phyloP scores from a whole-genome alignment of 139 green algal species.

The Picochlorum sp. region DNA sequence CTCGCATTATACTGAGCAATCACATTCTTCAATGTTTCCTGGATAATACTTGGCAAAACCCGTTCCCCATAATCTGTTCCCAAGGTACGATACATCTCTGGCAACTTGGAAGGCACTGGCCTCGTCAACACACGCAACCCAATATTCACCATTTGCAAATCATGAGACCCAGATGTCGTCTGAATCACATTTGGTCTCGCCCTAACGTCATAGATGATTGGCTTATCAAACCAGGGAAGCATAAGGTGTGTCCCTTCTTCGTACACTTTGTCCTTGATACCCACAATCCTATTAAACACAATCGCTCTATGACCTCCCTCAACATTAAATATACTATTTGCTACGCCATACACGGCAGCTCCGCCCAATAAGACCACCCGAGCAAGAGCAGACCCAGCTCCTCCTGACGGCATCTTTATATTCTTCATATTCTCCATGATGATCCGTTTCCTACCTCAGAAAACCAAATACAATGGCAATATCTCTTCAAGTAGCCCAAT shows the following conservation, averaged over 20 bases:
- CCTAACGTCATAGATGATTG: constrained; percentile 95
- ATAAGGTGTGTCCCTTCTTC: constrained; percentile 95
- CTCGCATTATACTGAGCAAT: constrained; percentile 96
- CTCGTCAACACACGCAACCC: constrained; percentile 91
- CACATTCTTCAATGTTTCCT: constrained; percentile 60
- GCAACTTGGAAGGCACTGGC: constrained; percentile 73
- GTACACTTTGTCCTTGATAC: constrained; percentile 93
- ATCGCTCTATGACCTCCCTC: constrained; percentile 96
- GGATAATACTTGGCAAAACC: constrained; percentile 96
- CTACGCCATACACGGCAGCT: constrained; percentile 53
- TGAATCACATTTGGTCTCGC: constrained; percentile 87
- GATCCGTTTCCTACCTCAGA: background rate
- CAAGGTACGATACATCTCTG: constrained; percentile 90
- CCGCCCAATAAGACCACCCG: constrained; percentile 31
- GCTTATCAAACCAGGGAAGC: constrained; percentile 95
- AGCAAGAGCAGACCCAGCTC: constrained; percentile 16
- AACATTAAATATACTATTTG: constrained; percentile 95
- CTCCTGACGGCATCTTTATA: constrained; percentile 18
- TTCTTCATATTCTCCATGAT: constrained; percentile 33
- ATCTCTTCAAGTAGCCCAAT: too few species aligned
- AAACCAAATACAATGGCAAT: background rate
- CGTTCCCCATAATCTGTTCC: constrained; percentile 87
- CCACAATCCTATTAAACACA: constrained; percentile 93
- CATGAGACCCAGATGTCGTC: constrained; percentile 80
- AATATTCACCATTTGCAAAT: constrained; percentile 99